Evolutionary conservation across 768 basidiomycete species (phyloP).

Genomic region (Leccinellum albellum): DNA sequence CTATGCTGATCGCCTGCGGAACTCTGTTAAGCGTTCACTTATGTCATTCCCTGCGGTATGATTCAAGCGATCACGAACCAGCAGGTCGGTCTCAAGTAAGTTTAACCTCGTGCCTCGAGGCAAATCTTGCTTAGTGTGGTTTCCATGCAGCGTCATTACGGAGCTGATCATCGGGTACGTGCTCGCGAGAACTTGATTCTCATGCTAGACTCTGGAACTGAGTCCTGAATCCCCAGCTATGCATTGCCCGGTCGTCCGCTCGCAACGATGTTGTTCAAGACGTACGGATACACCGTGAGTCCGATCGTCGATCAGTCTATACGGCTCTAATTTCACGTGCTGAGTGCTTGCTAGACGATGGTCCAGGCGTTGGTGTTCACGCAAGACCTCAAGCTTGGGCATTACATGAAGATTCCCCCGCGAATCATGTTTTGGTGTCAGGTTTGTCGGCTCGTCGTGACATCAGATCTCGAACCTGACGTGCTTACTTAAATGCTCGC

Average conservation of each 20-base stretch:
- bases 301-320: neutral
- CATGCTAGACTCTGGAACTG: neutral
- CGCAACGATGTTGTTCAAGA: slow-evolving; percentile 87
- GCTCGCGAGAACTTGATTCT: neutral
- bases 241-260: slow-evolving; percentile 72
- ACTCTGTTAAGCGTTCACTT: slow-evolving; percentile 34
- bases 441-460: slow-evolving; percentile 9
- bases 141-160: slow-evolving; percentile 53
- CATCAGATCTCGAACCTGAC: neutral
- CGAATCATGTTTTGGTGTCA: slow-evolving; percentile 70
- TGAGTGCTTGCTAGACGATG: slow-evolving; percentile 25
- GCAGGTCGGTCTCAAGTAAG: slow-evolving; percentile 62
- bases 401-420: slow-evolving; percentile 62
- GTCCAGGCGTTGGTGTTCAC: slow-evolving; percentile 59
- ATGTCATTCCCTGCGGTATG: slow-evolving; percentile 53
- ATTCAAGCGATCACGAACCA: slow-evolving; percentile 77
- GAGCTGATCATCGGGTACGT: slow-evolving; percentile 67
- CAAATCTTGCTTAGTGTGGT: neutral
- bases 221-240: slow-evolving; percentile 35
- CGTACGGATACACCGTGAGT: slow-evolving; percentile 64
- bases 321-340: neutral
- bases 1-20: neutral
- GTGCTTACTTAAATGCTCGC: neutral
- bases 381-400: slow-evolving; percentile 76
- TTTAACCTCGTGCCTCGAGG: neutral